Conservation (phyloP, 2,329 filamentous ascomycete species). For the Diplodia sapinea region DNA sequence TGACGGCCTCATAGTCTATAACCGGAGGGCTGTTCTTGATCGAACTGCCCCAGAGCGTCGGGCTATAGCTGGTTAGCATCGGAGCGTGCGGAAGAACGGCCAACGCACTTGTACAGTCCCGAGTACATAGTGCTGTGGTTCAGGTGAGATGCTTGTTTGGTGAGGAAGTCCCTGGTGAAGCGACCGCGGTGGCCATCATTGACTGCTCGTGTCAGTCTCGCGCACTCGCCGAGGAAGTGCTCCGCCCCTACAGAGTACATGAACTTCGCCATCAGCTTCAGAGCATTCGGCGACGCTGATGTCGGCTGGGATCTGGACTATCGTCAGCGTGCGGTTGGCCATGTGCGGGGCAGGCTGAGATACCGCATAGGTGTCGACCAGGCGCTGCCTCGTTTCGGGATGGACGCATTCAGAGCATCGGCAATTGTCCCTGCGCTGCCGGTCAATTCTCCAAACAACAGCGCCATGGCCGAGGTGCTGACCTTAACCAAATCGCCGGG, state of each 20-base stretch:
- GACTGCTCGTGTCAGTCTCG: conserved; percentile 40
- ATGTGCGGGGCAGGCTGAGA: neutral
- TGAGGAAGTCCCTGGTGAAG: conserved; percentile 66
- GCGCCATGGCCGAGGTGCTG: neutral
- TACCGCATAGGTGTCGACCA: conserved; percentile 71
- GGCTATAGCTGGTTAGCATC: neutral
- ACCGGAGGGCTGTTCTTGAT: conserved; percentile 59
- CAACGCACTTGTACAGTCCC: neutral
- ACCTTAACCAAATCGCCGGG: conserved; percentile 25
- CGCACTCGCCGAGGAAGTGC: conserved; percentile 16
- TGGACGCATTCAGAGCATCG: conserved; percentile 71
- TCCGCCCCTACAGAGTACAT: conserved; percentile 39
- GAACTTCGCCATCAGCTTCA: conserved; percentile 33
- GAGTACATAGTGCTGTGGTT: too few species aligned
- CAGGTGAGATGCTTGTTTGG: conserved; percentile 38
- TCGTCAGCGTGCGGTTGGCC: neutral
- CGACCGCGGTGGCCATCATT: conserved; percentile 70
- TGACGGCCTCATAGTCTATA: conserved; percentile 66
- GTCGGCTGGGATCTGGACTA: conserved; percentile 39
- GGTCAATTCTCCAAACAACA: neutral
- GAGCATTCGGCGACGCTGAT: conserved; percentile 37
- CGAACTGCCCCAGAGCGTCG: conserved; percentile 46
- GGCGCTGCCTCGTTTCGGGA: conserved; percentile 71
- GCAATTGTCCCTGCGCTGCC: conserved; percentile 69
- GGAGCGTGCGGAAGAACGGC: neutral